Evolutionary conservation across 805 yeast species (phyloP).

Genomic region (Saccharomycopsis malanga): DNA sequence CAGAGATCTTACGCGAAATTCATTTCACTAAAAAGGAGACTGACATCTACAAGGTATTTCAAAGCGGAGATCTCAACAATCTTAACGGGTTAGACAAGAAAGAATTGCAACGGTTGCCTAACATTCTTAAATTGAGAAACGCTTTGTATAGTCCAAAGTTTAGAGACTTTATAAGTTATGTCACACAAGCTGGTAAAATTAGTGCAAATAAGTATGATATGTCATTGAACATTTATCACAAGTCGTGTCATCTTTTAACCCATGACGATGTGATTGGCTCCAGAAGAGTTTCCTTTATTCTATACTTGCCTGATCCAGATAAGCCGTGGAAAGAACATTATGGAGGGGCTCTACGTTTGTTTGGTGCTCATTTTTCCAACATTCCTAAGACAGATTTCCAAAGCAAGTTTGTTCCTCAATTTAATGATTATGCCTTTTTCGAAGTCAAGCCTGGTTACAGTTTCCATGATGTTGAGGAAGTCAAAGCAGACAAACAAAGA

Average conservation of each 20-base stretch:
- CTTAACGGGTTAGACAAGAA: slow-evolving; percentile 75
- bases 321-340: slow-evolving; percentile 81
- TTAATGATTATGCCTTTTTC: slow-evolving; percentile 94
- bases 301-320: slow-evolving; percentile 90
- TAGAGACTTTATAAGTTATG: slow-evolving; percentile 65
- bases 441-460: slow-evolving; percentile 94
- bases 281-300: slow-evolving; percentile 83
- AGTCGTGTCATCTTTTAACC: slow-evolving; percentile 88
- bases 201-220: slow-evolving; percentile 90
- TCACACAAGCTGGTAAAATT: slow-evolving; percentile 82
- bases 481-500: slow-evolving; percentile 82
- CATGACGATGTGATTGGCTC: slow-evolving; percentile 98
- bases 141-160: slow-evolving; percentile 85
- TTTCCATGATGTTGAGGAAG: slow-evolving; percentile 98
- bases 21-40: slow-evolving; percentile 95
- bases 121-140: slow-evolving; percentile 69
- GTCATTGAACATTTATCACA: slow-evolving; percentile 83
- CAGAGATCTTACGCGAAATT: slow-evolving; percentile 74
- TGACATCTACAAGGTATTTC: slow-evolving; percentile 89
- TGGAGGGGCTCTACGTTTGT: slow-evolving; percentile 88
- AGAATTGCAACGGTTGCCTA: slow-evolving; percentile 67
- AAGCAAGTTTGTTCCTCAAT: slow-evolving; percentile 75
- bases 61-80: slow-evolving; percentile 88
- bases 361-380: slow-evolving; percentile 80
- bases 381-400: slow-evolving; percentile 78